Evolutionary conservation across 78 protist species (phyloP).

Genomic region (slime mould (Dictyostelium discoideum)): DNA sequence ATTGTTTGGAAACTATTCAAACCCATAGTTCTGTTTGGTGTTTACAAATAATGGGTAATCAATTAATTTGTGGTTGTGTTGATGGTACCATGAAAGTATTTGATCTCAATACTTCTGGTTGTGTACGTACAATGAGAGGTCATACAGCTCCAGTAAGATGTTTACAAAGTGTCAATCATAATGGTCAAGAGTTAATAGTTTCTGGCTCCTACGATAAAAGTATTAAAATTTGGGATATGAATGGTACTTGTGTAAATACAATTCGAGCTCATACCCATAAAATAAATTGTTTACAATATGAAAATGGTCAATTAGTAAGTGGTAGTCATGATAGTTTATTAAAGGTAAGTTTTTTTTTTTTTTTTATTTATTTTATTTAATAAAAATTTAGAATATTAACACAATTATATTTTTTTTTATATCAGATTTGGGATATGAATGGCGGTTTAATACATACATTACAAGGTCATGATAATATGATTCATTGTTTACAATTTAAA

Average conservation of each 20-base stretch:
- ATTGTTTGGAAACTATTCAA: conserved; percentile 65
- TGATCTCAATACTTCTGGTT: conserved; percentile 57
- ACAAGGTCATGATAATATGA: conserved; percentile 80
- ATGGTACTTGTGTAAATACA: conserved; percentile 40
- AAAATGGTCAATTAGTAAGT: conserved; percentile 70
- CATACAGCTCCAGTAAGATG: conserved; percentile 76
- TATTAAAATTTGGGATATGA: conserved; percentile 59
- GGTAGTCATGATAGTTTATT: conserved; percentile 74
- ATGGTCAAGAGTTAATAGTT: conserved; percentile 62
- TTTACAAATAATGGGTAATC: conserved; percentile 55
- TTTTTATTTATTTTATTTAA: not conserved
- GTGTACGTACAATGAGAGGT: conserved; percentile 57
- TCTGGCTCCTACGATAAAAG: conserved; percentile 64
- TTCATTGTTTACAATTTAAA: conserved; percentile 75
- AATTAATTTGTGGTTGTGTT: conserved; percentile 67
- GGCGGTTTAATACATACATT: conserved; percentile 60
- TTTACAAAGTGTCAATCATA: conserved; percentile 62
- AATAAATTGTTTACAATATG: conserved; percentile 68
- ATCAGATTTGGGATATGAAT: conserved; percentile 70
- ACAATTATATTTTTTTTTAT: not conserved
- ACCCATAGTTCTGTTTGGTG: conserved; percentile 68
- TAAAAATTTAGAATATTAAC: not conserved
- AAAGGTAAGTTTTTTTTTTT: not conserved
- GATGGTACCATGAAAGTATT: conserved; percentile 73
- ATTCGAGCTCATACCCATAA: conserved; percentile 75